Percentiles rank a stretch among this genome's conserved stretches.
phyloP scores from a whole-genome alignment of 352 stramenopile genomes.

The Globisporangium rhizosaccharum region DNA sequence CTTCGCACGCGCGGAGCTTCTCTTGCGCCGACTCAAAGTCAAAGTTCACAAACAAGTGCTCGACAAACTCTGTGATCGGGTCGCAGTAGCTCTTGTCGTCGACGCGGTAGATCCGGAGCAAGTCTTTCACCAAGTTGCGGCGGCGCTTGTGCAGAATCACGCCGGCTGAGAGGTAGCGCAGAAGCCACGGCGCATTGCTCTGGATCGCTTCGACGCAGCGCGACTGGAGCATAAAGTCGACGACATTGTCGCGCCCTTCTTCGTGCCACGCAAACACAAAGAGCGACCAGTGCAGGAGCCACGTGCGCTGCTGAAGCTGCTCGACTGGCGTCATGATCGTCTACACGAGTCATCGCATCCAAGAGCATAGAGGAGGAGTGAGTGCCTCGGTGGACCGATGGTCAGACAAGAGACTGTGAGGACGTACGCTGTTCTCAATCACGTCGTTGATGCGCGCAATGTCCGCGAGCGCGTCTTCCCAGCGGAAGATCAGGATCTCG shows the following conservation, averaged over 20 bases:
- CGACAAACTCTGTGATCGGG: slow-evolving; percentile 93
- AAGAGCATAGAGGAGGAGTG: slow-evolving; percentile 2
- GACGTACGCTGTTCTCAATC: slow-evolving; percentile 89
- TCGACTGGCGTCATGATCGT: slow-evolving; percentile 80
- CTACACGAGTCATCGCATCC: slow-evolving; percentile 16
- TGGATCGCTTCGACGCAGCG: slow-evolving; percentile 96
- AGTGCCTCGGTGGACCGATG: background rate
- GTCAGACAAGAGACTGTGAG: background rate
- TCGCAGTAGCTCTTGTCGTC: slow-evolving; percentile 82
- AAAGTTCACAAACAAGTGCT: slow-evolving; percentile 97
- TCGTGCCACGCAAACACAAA: slow-evolving; percentile 93
- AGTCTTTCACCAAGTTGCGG: slow-evolving; percentile 90
- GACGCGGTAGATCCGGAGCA: slow-evolving; percentile 94
- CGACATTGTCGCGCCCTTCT: slow-evolving; percentile 94
- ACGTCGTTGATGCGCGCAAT: slow-evolving; percentile 92
- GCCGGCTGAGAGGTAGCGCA: slow-evolving; percentile 95
- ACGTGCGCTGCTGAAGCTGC: slow-evolving; percentile 96
- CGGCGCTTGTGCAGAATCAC: slow-evolving; percentile 97
- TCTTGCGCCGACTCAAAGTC: slow-evolving; percentile 98
- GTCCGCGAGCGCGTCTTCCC: slow-evolving; percentile 92
- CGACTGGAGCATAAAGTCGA: slow-evolving; percentile 95
- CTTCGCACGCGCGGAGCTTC: slow-evolving; percentile 91
- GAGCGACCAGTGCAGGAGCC: slow-evolving; percentile 98
- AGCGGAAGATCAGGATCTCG: slow-evolving; percentile 96
- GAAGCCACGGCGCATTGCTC: slow-evolving; percentile 97